Evolutionary conservation across 306 rosid genomes (phyloP), one percentile per base, ranked within the genome.

Genomic region (Carpinus fangiana): DNA sequence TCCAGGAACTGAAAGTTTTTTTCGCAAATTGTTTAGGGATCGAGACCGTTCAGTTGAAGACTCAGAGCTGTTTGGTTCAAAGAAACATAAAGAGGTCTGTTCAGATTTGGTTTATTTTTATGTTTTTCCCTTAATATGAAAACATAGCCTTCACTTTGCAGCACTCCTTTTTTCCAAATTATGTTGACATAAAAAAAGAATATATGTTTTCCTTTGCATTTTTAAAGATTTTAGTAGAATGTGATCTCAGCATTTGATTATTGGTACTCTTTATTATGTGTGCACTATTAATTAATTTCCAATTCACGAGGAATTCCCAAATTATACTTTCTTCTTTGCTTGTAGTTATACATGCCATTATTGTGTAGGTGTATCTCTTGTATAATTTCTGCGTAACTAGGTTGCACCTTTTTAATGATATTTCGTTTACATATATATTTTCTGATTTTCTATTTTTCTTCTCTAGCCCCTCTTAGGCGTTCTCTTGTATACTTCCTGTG

Each of bases 11-110:
- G 98, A 93, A 84, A 88, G 74, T 16, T 93, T 93, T 82, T 95
- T 95, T 53, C 97, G 98, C 79, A 95, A 95, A 84, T 84, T 93
- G 84, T 93, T 95, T 73, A 87, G 88, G 80, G 98, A 95, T 56
- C 94, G 92, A 23, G 97, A 95, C 76, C 92, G 90, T 57, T 95
- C 97, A 36, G 86, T 95, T 36, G 99, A 93, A 86, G 98, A 95
- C 77, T 90, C 97, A 10, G 98, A 93, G 86, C 87, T 93, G 73
- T 86, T 91, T 78, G 96, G 93, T 84, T 88, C 88, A 55, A 95
- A 88, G 84, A 88, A 84, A 84, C 86, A 91, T 50, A 93, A 85
- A 76, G 99, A 93, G 97, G 99, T 95, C 62, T 50, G 85, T 73
- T 75, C 21, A 53, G 56, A 74, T 64, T 68, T 78, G 64, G 54